These are phyloP conservation scores for Climacium dendroides DNA, from an alignment of 225 moss, liverwort and hornwort genomes.

Conservation along the genomic window DNA sequence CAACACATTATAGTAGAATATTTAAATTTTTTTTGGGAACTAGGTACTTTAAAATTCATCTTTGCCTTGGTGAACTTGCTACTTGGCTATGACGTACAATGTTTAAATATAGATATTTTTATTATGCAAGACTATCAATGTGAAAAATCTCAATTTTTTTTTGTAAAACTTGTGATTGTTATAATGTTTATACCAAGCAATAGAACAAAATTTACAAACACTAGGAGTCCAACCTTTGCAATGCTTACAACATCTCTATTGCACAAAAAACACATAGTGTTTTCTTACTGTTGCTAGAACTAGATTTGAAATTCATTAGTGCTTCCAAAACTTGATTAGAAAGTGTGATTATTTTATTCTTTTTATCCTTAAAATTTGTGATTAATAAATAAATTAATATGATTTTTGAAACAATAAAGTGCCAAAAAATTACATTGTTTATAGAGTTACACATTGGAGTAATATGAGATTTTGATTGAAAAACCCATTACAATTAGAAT, in stretches of 20 bases:
- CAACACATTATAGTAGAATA: not conserved
- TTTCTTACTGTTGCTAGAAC: not conserved
- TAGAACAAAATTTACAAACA: not conserved
- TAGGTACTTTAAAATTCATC: not conserved
- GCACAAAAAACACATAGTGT: not conserved
- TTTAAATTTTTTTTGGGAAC: accelerated
- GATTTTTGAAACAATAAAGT: not conserved
- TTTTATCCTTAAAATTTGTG: not conserved
- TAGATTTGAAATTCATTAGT: not conserved
- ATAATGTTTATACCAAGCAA: not conserved
- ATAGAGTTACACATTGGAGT: not conserved
- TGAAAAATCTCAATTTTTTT: not conserved
- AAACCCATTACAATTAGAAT: not conserved
- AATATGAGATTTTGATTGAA: not conserved
- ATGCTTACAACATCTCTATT: not conserved
- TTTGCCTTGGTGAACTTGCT: not conserved
- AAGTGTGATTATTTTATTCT: not conserved
- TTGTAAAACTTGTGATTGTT: not conserved
- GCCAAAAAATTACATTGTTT: not conserved
- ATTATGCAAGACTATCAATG: not conserved
- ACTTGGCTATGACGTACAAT: accelerated
- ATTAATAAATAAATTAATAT: not conserved
- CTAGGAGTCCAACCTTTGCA: not conserved
- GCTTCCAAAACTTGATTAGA: not conserved
- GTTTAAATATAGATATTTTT: not conserved